Conservation (phyloP, 2,329 filamentous ascomycete species). For the Neoscytalidium dimidiatum region DNA sequence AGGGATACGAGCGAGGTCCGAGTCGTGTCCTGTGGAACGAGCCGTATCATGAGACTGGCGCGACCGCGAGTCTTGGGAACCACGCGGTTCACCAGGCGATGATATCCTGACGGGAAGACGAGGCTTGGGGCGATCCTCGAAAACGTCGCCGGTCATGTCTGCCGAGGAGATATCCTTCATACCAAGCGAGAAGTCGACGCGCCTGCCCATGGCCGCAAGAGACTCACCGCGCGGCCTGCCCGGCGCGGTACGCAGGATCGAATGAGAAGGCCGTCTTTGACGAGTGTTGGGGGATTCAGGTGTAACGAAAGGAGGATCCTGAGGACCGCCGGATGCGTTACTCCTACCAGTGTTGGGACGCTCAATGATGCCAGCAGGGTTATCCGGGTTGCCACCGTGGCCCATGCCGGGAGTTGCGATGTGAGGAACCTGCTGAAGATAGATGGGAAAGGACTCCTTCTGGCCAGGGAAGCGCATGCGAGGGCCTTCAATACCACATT, state of each 20-base stretch:
- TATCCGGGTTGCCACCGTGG: constrained; percentile 47
- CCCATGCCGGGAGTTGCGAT: constrained; percentile 44
- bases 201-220: constrained; percentile 58
- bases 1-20: constrained; percentile 34
- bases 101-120: constrained; percentile 46
- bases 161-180: constrained; percentile 61
- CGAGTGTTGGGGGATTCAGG: constrained; percentile 18
- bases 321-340: constrained; percentile 28
- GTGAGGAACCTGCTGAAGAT: constrained; percentile 56
- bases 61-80: constrained; percentile 23
- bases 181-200: constrained; percentile 71
- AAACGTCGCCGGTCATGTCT: constrained; percentile 66
- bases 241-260: constrained; percentile 53
- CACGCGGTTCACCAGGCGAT: constrained; percentile 28
- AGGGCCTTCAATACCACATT: constrained; percentile 83
- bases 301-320: constrained; percentile 46
- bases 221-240: constrained; percentile 58
- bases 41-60: constrained; percentile 35
- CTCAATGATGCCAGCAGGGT: constrained; percentile 37
- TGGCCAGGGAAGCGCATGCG: constrained; percentile 71
- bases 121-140: constrained; percentile 55
- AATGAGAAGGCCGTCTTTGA: constrained; percentile 23
- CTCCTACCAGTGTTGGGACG: constrained; percentile 21
- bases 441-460: constrained; percentile 67
- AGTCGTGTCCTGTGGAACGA: constrained; percentile 33